Evolutionary conservation across 176 grass and related monocot species (phyloP), one percentile per base, ranked within the genome.

Genomic region (Zoysia japonica): DNA sequence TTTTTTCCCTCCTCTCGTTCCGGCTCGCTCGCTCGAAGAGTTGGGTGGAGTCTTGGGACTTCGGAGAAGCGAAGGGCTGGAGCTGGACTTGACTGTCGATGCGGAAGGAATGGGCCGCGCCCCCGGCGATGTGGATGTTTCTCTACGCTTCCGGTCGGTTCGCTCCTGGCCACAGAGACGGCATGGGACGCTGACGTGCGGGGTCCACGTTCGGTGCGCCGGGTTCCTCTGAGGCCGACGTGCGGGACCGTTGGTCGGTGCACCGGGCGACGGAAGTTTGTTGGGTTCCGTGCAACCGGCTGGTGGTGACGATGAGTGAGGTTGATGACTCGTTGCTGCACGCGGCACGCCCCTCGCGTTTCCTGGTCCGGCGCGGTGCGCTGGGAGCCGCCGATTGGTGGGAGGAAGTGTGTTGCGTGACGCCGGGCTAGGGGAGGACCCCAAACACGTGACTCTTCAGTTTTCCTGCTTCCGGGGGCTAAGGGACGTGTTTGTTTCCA

Each of bases 131-230:
- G 72, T 49, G 65, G 82, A 78, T 62, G 82, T 71, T 84, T 84
- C 82, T 42, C 37, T 73, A 74, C 49, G 46, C 49, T 83, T 76
- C 63, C 40, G 68, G 75, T 28, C 41, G 68, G 5, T 79, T 73
- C 76, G 83, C n/a, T 14, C n/a, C 40, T 55, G 50, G 15, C 63
- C 82, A 70, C 57, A 20, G 54, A 28, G 28, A 28, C 4, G 41
- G 1, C 11, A 2, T 5, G 1, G 6, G 75, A 66, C 20, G 48
- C 76, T 47, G 60, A 57, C 49, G 3, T 0, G 2, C 0, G 11
- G 55, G 69, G 0, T 14, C 28, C 28, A 57, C 55, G 28, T 28
- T 28, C 28, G 55, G 16, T 1, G 15, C 53, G 53, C 15, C 47
- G 17, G 16, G 43, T 3, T 5, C 36, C 16, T 1, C 3, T 2